Percentiles rank a stretch among this genome's conserved stretches.
phyloP scores from a whole-genome alignment of 2,329 filamentous ascomycete genomes.

The Penicillium sp. region DNA sequence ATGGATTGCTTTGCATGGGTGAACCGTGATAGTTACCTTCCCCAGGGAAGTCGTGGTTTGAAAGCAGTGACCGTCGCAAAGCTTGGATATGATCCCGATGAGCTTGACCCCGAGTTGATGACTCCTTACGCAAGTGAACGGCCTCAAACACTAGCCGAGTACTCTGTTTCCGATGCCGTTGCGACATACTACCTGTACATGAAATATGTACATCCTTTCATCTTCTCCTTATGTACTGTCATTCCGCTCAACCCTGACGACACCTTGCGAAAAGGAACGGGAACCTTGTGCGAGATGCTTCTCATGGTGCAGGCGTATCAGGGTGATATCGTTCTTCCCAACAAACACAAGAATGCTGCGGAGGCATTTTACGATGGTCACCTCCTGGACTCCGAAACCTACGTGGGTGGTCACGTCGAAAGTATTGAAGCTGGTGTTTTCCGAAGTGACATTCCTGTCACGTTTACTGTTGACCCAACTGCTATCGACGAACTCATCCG shows the following conservation, averaged over 20 bases:
- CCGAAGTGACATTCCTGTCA: conserved; percentile 88
- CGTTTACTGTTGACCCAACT: conserved; percentile 84
- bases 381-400: conserved; percentile 92
- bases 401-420: conserved; percentile 97
- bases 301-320: conserved; percentile 98
- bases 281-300: conserved; percentile 98
- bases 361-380: conserved; percentile 98
- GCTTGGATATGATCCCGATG: conserved; percentile 96
- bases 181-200: conserved; percentile 99
- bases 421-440: conserved; percentile 99
- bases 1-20: conserved; percentile 99
- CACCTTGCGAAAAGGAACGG: conserved; percentile 89
- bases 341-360: conserved; percentile 88
- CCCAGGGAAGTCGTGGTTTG: conserved; percentile 92
- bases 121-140: conserved; percentile 82
- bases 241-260: conserved; percentile 91
- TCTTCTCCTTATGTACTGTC: conserved; percentile 97
- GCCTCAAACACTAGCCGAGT: conserved; percentile 92
- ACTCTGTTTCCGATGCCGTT: conserved; percentile 97
- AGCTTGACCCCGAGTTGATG: conserved; percentile 97
- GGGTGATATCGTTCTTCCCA: conserved; percentile 86
- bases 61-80: conserved; percentile 98
- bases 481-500: conserved; percentile 85
- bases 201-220: conserved; percentile 99
- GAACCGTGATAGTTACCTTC: conserved; percentile 95